Evolutionary conservation across 306 rosid species (phyloP).

Genomic region (Luffa aegyptiaca): DNA sequence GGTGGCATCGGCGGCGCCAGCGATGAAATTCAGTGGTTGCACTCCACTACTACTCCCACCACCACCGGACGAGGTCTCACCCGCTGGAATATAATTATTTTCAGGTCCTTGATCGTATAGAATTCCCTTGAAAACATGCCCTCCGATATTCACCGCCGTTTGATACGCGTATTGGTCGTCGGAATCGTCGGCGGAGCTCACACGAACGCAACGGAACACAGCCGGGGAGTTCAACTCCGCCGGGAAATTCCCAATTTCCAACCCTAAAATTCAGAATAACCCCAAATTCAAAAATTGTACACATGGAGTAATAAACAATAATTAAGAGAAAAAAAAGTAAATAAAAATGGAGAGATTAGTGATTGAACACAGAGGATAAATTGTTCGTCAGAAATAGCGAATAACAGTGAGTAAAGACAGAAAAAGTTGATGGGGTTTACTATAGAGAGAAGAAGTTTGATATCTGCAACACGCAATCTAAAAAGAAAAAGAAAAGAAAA

Average conservation of each 20-base stretch:
- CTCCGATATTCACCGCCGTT: constrained; percentile 89
- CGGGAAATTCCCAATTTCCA: constrained; percentile 66
- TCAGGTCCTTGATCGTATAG: constrained; percentile 80
- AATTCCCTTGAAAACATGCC: constrained; percentile 79
- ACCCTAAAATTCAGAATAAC: constrained; percentile 26
- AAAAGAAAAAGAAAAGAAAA: background rate
- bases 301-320: background rate
- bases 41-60: constrained; percentile 20
- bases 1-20: constrained; percentile 10
- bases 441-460: background rate
- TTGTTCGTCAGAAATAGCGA: background rate
- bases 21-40: constrained; percentile 53
- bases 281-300: background rate
- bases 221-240: constrained; percentile 51
- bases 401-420: background rate
- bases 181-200: constrained; percentile 52
- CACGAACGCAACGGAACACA: constrained; percentile 67
- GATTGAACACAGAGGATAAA: background rate
- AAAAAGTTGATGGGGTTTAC: background rate
- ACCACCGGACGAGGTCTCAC: constrained; percentile 47
- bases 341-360: background rate
- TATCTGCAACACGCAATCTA: constrained; percentile 2
- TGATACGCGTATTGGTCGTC: constrained; percentile 85
- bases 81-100: constrained; percentile 20
- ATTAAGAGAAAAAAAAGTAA: too few relatives aligned